A percentile compares a stretch with the other conserved stretches of the same genome.
phyloP scores from a whole-genome alignment of 1,139 yeast species.

The Debaryomyces psychrophilus region DNA sequence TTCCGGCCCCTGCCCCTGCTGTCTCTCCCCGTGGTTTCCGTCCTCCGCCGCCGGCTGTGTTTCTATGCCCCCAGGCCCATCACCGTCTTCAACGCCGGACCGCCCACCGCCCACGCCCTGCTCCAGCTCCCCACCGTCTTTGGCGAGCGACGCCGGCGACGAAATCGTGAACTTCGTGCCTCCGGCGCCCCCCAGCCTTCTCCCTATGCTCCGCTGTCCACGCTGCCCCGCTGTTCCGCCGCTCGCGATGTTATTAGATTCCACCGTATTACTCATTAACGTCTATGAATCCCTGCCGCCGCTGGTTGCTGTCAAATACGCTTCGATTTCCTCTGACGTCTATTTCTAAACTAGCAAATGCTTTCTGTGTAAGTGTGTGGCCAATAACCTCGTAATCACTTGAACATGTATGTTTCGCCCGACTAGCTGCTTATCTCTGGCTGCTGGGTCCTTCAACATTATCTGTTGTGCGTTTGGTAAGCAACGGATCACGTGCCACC shows the following conservation, averaged over 20 bases:
- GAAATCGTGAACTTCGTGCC: slow-evolving; percentile 7
- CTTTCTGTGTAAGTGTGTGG: not conserved
- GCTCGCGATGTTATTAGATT: slow-evolving; percentile 1
- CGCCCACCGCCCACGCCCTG: not conserved
- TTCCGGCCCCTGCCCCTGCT: not conserved
- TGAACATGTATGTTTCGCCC: not conserved
- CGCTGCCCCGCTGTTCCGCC: not conserved
- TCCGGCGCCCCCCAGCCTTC: not conserved
- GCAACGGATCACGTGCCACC: slow-evolving; percentile 1
- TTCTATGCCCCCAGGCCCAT: not conserved
- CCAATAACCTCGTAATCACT: not conserved
- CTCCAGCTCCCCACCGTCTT: not conserved
- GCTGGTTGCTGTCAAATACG: not conserved
- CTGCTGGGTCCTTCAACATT: slow-evolving; percentile 1
- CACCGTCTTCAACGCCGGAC: slow-evolving; percentile 1
- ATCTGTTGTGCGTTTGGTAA: not conserved
- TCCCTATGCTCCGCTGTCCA: too few relatives aligned
- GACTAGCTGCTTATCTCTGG: slow-evolving; percentile 4
- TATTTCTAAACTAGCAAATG: not conserved
- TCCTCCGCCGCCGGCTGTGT: not conserved
- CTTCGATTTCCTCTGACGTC: not conserved
- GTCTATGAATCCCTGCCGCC: not conserved
- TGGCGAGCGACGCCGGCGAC: slow-evolving; percentile 5
- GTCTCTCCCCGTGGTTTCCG: not conserved
- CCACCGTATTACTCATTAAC: not conserved